Percentiles rank a stretch among this genome's conserved stretches.
phyloP scores from a whole-genome alignment of 306 rosid species.

The Hylodesmum podocarpum region DNA sequence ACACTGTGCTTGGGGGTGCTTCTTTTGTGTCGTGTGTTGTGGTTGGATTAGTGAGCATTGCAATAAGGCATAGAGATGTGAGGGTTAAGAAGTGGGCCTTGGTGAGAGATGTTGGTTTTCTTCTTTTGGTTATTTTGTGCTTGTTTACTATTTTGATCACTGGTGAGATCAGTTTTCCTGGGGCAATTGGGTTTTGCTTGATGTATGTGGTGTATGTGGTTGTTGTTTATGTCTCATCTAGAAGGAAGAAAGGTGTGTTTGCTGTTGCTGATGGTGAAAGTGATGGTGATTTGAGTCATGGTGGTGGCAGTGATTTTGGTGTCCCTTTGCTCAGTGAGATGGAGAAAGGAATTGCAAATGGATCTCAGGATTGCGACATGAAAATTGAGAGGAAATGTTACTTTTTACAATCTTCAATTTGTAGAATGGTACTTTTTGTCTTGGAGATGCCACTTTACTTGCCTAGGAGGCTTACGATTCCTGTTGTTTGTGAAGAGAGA shows the following conservation, averaged over 20 bases:
- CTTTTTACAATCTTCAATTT: conserved; percentile 26
- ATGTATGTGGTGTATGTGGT: conserved; percentile 50
- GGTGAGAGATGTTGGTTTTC: conserved; percentile 49
- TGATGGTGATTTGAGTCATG: conserved; percentile 10
- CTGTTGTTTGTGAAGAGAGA: conserved; percentile 48
- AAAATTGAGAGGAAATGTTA: conserved; percentile 30
- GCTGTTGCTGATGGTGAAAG: conserved; percentile 22
- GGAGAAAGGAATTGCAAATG: conserved; percentile 47
- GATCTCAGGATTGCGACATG: conserved; percentile 18
- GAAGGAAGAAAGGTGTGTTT: conserved; percentile 33
- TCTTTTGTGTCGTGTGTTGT: conserved; percentile 59
- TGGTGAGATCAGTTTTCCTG: conserved; percentile 44
- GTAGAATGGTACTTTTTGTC: conserved; percentile 15
- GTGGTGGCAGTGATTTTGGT: conserved; percentile 31
- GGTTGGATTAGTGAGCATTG: conserved; percentile 48
- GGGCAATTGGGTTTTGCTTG: conserved; percentile 42
- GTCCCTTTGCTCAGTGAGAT: conserved; percentile 41
- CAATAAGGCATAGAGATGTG: conserved; percentile 20
- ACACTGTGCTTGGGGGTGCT: conserved; percentile 53
- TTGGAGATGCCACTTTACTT: conserved; percentile 56
- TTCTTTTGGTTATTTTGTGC: conserved; percentile 44
- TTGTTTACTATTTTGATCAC: conserved; percentile 31
- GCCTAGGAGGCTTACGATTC: conserved; percentile 57
- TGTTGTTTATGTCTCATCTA: conserved; percentile 40
- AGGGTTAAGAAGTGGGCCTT: conserved; percentile 42